Evolutionary conservation across 805 yeast species (phyloP).

Genomic region (Cyberlindnera suaveolens): DNA sequence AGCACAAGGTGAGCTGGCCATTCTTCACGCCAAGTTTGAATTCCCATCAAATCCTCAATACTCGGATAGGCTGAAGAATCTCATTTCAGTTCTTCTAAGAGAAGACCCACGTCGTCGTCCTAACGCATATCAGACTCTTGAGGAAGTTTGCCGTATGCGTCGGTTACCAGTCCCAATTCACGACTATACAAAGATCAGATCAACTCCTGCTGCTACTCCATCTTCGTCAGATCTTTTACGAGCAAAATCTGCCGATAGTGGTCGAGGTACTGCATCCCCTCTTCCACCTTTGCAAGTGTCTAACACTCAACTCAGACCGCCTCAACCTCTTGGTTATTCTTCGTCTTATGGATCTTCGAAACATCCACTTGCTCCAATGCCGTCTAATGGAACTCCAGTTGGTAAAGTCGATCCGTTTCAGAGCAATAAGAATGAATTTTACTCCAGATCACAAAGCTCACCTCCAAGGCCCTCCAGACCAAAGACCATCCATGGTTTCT

Average conservation of each 20-base stretch:
- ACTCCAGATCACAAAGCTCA: slow-evolving; percentile 3
- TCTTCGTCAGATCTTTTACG: not conserved
- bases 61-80: slow-evolving; percentile 54
- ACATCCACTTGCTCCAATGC: slow-evolving; percentile 1
- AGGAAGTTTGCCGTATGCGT: slow-evolving; percentile 60
- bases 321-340: not conserved
- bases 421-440: slow-evolving; percentile 2
- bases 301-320: not conserved
- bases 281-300: not conserved
- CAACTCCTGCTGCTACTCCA: slow-evolving; percentile 1
- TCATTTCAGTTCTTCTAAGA: slow-evolving; percentile 54
- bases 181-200: slow-evolving; percentile 28
- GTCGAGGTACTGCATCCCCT: no score
- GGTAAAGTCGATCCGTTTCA: slow-evolving; percentile 7
- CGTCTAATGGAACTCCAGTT: not conserved
- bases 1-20: slow-evolving; percentile 54
- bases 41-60: slow-evolving; percentile 53
- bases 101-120: slow-evolving; percentile 71
- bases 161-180: slow-evolving; percentile 38
- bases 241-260: not conserved
- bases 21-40: slow-evolving; percentile 47
- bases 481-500: slow-evolving; percentile 1
- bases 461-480: slow-evolving; percentile 21
- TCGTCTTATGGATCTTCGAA: not conserved
- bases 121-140: slow-evolving; percentile 62